phyloP scores from a whole-genome alignment of 2,329 filamentous ascomycete species.

The Massarina eburnea region DNA sequence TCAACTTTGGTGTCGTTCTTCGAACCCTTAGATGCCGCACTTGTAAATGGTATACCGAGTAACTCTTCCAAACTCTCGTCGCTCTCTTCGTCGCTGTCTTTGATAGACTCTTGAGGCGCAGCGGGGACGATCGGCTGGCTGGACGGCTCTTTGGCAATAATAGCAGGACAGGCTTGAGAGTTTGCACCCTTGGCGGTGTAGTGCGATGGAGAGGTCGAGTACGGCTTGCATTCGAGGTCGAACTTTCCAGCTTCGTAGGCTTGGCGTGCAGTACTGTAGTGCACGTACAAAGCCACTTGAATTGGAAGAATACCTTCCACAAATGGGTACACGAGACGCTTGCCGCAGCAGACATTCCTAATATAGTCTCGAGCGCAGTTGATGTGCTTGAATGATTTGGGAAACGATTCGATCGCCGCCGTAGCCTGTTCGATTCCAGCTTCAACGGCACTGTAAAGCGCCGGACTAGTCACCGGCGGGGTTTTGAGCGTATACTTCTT shows the following conservation, averaged over 20 bases:
- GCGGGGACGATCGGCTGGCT: too few relatives aligned
- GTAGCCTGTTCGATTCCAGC: not conserved
- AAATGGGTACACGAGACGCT: not conserved
- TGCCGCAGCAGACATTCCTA: not conserved
- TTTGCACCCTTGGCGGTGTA: too few relatives aligned
- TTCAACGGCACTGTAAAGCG: not conserved
- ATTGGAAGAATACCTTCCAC: not conserved
- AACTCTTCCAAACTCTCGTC: too few relatives aligned
- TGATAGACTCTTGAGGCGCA: too few relatives aligned
- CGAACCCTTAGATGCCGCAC: too few relatives aligned
- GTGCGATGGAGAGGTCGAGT: too few relatives aligned
- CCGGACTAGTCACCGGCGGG: not conserved
- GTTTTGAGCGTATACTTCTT: not conserved
- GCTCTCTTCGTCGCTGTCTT: too few relatives aligned
- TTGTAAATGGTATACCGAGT: too few relatives aligned
- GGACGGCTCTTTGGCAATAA: too few relatives aligned
- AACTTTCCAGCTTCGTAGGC: not conserved
- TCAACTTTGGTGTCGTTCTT: not conserved
- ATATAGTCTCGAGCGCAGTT: not conserved
- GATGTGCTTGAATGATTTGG: not conserved
- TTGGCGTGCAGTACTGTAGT: constrained; percentile 1
- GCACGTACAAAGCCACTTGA: not conserved
- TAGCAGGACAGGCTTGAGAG: too few relatives aligned
- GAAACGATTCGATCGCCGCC: not conserved
- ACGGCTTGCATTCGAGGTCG: not conserved